Conservation (phyloP, 2,329 filamentous ascomycete genomes). For the Ophiostoma sp. region DNA sequence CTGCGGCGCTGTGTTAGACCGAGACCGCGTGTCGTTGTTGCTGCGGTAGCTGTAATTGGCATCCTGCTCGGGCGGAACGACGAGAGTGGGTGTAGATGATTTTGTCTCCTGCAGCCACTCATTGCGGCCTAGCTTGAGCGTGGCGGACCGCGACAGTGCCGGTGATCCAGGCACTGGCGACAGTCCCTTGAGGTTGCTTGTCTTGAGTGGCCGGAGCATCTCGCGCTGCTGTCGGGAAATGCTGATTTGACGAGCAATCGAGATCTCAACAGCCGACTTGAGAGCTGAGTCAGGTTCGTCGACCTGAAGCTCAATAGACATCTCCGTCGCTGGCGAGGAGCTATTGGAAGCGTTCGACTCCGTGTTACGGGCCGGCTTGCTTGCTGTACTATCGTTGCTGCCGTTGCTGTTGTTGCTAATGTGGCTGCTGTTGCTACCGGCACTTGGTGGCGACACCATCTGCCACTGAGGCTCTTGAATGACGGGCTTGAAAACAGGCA, state of each 20-base stretch:
- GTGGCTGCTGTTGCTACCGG: slow-evolving; percentile 29
- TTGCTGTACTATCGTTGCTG: slow-evolving; percentile 25
- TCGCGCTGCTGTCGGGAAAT: slow-evolving; percentile 58
- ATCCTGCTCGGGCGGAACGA: slow-evolving; percentile 34
- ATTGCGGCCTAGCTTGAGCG: slow-evolving; percentile 31
- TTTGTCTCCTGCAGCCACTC: slow-evolving; percentile 39
- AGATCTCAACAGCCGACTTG: slow-evolving; percentile 57
- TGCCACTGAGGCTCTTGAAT: slow-evolving; percentile 44
- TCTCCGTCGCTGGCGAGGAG: slow-evolving; percentile 31
- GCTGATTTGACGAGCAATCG: slow-evolving; percentile 64
- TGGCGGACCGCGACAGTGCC: slow-evolving; percentile 22
- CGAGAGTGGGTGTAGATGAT: slow-evolving; percentile 43
- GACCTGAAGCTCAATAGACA: slow-evolving; percentile 35
- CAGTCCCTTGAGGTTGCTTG: slow-evolving; percentile 28
- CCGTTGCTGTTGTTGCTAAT: slow-evolving; percentile 22
- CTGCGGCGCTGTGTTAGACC: background rate
- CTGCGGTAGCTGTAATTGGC: slow-evolving; percentile 13
- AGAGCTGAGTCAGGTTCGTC: slow-evolving; percentile 42
- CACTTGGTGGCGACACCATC: slow-evolving; percentile 40
- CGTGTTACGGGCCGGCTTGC: slow-evolving; percentile 9
- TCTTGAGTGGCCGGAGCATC: slow-evolving; percentile 51
- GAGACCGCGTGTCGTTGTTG: background rate
- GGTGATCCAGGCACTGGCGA: slow-evolving; percentile 13
- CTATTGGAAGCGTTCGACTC: background rate
- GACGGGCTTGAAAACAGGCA: slow-evolving; percentile 36